These are phyloP conservation scores for Phytophthora melonis DNA, from an alignment of 352 stramenopile genomes.

Conservation along the genomic window DNA sequence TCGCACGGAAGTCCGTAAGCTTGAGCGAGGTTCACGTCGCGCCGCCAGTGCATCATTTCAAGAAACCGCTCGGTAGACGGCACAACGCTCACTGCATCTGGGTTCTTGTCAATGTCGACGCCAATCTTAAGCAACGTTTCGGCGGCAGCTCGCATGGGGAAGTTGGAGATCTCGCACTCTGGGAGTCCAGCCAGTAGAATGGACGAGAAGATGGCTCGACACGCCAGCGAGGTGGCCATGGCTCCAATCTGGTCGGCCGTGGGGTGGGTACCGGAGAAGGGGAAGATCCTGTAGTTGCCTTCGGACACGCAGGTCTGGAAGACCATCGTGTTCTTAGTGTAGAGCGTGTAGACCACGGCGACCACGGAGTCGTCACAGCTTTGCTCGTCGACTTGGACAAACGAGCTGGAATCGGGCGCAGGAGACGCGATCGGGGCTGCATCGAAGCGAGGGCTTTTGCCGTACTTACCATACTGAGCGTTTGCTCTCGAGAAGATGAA, in stretches of 20 bases:
- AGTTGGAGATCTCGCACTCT: conserved; percentile 56
- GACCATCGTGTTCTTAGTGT: conserved; percentile 57
- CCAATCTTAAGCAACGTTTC: conserved; percentile 67
- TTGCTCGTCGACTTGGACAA: conserved; percentile 42
- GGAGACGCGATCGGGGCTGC: conserved; percentile 43
- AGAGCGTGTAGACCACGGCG: conserved; percentile 45
- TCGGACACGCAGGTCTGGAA: conserved; percentile 57
- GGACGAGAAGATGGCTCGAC: conserved; percentile 55
- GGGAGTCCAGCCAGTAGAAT: conserved; percentile 48
- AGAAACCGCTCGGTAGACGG: conserved; percentile 54
- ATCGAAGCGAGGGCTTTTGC: conserved; percentile 18
- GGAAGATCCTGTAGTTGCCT: conserved; percentile 65
- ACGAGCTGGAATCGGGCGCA: conserved; percentile 44
- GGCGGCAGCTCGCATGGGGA: conserved; percentile 52
- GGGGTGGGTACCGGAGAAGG: conserved; percentile 46
- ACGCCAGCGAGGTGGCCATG: conserved; percentile 46
- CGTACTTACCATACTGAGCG: conserved; percentile 23
- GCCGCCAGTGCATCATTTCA: conserved; percentile 54
- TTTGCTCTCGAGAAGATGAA: background rate
- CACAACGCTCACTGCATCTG: conserved; percentile 7
- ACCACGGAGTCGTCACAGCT: conserved; percentile 50
- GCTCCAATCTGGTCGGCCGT: conserved; percentile 45
- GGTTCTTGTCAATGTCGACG: conserved; percentile 43
- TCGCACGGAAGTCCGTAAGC: conserved; percentile 48
- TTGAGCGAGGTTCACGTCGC: conserved; percentile 57